Evolutionary conservation across 805 yeast species (phyloP).

Genomic region (Millerozyma miso): DNA sequence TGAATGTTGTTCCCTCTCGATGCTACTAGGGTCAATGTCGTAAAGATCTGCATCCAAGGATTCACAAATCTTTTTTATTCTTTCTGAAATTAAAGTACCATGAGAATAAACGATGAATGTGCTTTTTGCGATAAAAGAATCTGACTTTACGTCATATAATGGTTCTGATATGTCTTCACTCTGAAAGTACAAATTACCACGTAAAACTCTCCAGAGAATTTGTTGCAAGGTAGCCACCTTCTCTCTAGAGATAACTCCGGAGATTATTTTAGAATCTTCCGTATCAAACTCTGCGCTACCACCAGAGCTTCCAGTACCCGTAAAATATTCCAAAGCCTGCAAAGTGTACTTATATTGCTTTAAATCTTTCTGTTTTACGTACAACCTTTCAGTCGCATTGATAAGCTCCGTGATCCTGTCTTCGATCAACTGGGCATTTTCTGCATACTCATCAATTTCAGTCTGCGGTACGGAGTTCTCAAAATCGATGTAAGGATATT

Average conservation of each 20-base stretch:
- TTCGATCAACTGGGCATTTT: constrained; percentile 64
- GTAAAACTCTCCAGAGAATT: constrained; percentile 85
- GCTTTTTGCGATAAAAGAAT: constrained; percentile 61
- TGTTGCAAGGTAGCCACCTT: constrained; percentile 70
- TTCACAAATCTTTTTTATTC: constrained; percentile 80
- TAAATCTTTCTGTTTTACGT: constrained; percentile 58
- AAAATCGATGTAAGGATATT: constrained; percentile 21
- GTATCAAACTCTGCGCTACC: constrained; percentile 11
- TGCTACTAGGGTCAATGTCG: constrained; percentile 44
- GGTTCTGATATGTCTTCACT: constrained; percentile 68
- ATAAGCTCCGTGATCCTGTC: constrained; percentile 68
- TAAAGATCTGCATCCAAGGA: constrained; percentile 82
- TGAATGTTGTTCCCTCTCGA: constrained; percentile 28
- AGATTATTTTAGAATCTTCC: constrained; percentile 40
- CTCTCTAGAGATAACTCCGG: constrained; percentile 78
- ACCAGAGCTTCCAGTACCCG: constrained; percentile 24
- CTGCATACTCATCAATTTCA: constrained; percentile 67
- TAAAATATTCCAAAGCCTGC: constrained; percentile 32
- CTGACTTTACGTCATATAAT: constrained; percentile 57
- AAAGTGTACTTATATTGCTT: constrained; percentile 61
- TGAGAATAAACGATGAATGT: constrained; percentile 89
- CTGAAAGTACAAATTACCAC: constrained; percentile 86
- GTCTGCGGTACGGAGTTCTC: constrained; percentile 39
- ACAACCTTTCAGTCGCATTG: constrained; percentile 62
- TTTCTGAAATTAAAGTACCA: constrained; percentile 67